Conservation (phyloP, 352 stramenopile genomes). For the Pythium dissotocum region DNA sequence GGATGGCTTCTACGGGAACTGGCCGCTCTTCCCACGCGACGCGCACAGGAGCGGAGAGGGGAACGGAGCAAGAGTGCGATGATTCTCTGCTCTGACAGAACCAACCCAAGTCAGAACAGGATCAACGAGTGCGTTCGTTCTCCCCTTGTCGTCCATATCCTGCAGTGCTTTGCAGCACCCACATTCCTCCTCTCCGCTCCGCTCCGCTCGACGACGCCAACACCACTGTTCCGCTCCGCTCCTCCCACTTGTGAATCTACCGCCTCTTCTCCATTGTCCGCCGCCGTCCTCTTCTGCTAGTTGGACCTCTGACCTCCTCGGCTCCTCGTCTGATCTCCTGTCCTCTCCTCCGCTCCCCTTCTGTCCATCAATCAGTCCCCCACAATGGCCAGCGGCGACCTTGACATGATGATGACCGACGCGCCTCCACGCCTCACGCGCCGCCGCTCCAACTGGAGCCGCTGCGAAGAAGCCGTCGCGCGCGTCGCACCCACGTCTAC, state of each 20-base stretch:
- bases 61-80: neutral
- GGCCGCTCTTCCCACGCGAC: neutral
- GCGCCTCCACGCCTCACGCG: slow-evolving; percentile 46
- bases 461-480: slow-evolving; percentile 78
- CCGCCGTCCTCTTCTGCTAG: slow-evolving; percentile 1
- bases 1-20: neutral
- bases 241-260: slow-evolving; percentile 17
- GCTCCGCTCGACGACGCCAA: neutral
- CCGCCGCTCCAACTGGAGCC: slow-evolving; percentile 66
- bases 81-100: neutral
- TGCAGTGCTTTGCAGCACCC: neutral
- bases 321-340: neutral
- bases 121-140: neutral
- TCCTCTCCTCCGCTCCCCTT: neutral
- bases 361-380: neutral
- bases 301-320: neutral
- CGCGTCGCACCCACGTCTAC: slow-evolving; percentile 71
- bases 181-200: neutral
- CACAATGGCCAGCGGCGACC: slow-evolving; percentile 19
- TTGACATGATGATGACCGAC: slow-evolving; percentile 41
- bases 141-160: neutral
- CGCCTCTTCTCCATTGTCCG: slow-evolving; percentile 16
- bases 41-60: neutral
- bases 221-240: neutral
- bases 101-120: neutral